phyloP scores from a whole-genome alignment of 2,329 filamentous ascomycete species.

The Monosporascus ibericus region DNA sequence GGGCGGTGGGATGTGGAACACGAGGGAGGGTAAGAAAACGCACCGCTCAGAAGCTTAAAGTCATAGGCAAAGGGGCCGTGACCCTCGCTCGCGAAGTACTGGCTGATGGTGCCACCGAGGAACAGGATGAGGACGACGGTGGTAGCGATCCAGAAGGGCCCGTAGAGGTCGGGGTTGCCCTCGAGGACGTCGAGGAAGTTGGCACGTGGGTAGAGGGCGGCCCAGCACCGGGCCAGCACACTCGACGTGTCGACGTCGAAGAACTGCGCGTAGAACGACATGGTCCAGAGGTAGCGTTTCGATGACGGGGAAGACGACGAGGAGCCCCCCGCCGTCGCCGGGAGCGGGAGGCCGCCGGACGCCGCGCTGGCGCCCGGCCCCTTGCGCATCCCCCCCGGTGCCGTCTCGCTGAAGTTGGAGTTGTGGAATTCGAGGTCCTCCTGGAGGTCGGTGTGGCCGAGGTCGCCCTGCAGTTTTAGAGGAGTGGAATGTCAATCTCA shows the following conservation, averaged over 20 bases:
- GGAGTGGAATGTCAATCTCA: conserved; percentile 7
- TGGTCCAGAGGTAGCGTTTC: conserved; percentile 88
- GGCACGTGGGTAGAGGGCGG: conserved; percentile 81
- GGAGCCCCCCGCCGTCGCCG: conserved; percentile 40
- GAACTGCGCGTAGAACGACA: conserved; percentile 94
- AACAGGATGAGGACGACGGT: conserved; percentile 96
- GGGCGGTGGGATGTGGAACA: not conserved
- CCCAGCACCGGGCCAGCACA: conserved; percentile 79
- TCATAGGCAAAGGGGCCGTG: conserved; percentile 81
- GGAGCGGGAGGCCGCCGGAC: conserved; percentile 46
- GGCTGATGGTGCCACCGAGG: conserved; percentile 87
- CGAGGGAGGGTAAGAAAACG: conserved; percentile 15
- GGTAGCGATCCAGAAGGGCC: conserved; percentile 97
- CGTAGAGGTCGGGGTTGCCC: conserved; percentile 94
- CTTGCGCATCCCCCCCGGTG: conserved; percentile 41
- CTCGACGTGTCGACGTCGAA: conserved; percentile 96
- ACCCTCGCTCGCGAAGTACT: conserved; percentile 69
- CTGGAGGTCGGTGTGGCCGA: conserved; percentile 96
- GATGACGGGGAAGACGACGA: conserved; percentile 26
- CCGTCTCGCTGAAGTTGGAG: conserved; percentile 69
- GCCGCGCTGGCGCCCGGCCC: conserved; percentile 36
- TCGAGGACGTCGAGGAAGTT: conserved; percentile 98
- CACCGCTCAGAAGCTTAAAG: conserved; percentile 80
- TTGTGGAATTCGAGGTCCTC: conserved; percentile 99
- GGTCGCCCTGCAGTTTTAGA: conserved; percentile 64